Percentiles rank a stretch among this genome's conserved stretches.
phyloP scores from a whole-genome alignment of 2,329 filamentous ascomycete genomes.

The Fusarium redolens region DNA sequence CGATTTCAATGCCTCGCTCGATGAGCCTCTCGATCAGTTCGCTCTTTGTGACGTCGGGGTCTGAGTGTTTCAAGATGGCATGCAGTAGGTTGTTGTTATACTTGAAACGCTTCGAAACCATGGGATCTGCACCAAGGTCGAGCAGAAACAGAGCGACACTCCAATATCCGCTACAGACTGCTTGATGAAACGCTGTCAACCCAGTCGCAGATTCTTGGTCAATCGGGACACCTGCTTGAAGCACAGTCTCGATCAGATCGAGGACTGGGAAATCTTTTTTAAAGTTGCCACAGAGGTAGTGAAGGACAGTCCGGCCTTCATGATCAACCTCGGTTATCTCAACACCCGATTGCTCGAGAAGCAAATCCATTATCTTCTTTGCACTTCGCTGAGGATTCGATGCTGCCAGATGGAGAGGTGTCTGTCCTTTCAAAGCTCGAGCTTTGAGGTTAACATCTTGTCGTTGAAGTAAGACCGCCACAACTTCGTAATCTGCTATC shows the following conservation, averaged over 20 bases:
- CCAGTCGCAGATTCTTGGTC: background rate
- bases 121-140: constrained; percentile 6
- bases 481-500: background rate
- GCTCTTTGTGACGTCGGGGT: background rate
- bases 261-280: background rate
- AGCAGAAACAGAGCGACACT: background rate
- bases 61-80: background rate
- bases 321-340: background rate
- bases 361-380: background rate
- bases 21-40: constrained; percentile 4
- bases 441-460: background rate
- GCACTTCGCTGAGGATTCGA: background rate
- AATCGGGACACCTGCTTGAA: constrained; percentile 1
- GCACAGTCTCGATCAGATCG: background rate
- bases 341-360: background rate
- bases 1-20: background rate
- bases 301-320: background rate
- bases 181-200: constrained; percentile 4
- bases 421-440: background rate
- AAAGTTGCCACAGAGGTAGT: background rate
- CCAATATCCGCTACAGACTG: background rate
- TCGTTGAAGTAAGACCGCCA: constrained; percentile 5
- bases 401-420: constrained; percentile 13
- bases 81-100: constrained; percentile 16
- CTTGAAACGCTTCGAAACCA: constrained; percentile 1